Percentiles rank a stretch among this genome's conserved stretches.
Evolutionary conservation across 1,284 basidiomycete genomes (phyloP).

Genomic region (Tetrapyrgos nigripes): DNA sequence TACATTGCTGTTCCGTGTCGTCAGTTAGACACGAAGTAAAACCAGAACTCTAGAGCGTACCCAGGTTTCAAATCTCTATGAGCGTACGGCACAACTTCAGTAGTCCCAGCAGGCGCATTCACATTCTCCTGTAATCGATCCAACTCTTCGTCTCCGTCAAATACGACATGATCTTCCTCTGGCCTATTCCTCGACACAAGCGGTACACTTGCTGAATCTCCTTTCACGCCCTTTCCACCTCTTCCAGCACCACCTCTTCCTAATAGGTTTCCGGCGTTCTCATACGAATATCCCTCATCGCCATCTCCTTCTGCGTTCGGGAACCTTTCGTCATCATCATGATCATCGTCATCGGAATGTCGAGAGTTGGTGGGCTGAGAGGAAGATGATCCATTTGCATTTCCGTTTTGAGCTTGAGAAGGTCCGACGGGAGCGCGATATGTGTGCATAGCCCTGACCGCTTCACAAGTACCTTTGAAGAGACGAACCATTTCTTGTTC

Average conservation of each 20-base stretch:
- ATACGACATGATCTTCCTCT: conserved; percentile 67
- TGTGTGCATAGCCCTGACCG: conserved; percentile 92
- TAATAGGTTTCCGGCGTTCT: conserved; percentile 1
- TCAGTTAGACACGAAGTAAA: not conserved
- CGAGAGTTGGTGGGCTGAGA: conserved; percentile 25
- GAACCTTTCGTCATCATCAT: conserved; percentile 66
- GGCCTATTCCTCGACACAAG: conserved; percentile 56
- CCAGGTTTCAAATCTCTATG: conserved; percentile 98
- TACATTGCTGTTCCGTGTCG: conserved; percentile 74
- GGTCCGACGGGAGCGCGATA: conserved; percentile 62
- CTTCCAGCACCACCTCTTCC: too few species aligned
- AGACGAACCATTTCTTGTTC: conserved; percentile 89
- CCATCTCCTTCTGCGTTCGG: conserved; percentile 75
- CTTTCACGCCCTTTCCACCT: conserved; percentile 27
- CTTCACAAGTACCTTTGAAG: conserved; percentile 95
- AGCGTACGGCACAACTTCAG: conserved; percentile 85
- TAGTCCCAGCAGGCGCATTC: conserved; percentile 44
- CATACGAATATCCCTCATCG: conserved; percentile 76
- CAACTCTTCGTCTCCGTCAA: conserved; percentile 80
- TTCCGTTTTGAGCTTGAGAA: conserved; percentile 30
- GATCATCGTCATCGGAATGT: conserved; percentile 59
- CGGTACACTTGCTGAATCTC: conserved; percentile 48
- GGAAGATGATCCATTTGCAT: conserved; percentile 29
- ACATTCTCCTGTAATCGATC: conserved; percentile 38
- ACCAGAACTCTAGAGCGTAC: conserved; percentile 43